Base-by-base conservation (phyloP, 345 rosid species). In the Sisymbrium altissimum region DNA sequence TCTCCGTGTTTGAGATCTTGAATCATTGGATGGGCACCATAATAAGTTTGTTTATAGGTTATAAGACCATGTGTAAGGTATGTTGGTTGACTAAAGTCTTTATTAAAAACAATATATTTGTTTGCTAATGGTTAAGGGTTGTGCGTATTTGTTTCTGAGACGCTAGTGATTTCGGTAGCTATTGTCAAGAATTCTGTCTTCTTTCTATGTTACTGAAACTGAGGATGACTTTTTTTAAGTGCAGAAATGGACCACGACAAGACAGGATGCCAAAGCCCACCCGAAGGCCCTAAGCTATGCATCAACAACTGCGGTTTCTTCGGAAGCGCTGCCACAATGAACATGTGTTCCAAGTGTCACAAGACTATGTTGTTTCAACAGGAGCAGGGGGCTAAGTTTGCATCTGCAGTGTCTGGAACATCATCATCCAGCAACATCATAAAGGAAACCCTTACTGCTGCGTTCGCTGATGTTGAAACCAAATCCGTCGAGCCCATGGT, bases 331-430 rank as follows among this genome's bases (percentile, higher is more conserved):
- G 93, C 95, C 36, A 90, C 98, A 5, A 92, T 86, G 95, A 92
- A 92, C 78, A 88, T 92, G 96, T 92, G 98, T 66, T 92, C 98
- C 18, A 92, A 92, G 82, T 92, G 96, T 84, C 96, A 93, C 88
- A 90, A 93, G 86, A 89, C 77, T 68, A 78, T 78, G 60, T 18
- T 87, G 55, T 72, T 88, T 78, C 86, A 90, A 73, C 89, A 90
- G 78, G 90, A 90, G 73, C 91, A 93, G 39, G 80, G 80, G 8
- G 85, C 90, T 19, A 84, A 88, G 80, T 85, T 87, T 64, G 93
- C 96, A 1, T 86, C 86, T 30, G 82, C 92, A 46, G 81, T 93
- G 14, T 81, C 89, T 35, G 96, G 82, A 71, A 80, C 78, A 64
- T 64, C 88, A 41, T 83, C 86, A 75, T 83, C 82, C 77, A 90